Conservation (phyloP, 169 alveolate genomes). For the Cryptosporidium sp. region DNA sequence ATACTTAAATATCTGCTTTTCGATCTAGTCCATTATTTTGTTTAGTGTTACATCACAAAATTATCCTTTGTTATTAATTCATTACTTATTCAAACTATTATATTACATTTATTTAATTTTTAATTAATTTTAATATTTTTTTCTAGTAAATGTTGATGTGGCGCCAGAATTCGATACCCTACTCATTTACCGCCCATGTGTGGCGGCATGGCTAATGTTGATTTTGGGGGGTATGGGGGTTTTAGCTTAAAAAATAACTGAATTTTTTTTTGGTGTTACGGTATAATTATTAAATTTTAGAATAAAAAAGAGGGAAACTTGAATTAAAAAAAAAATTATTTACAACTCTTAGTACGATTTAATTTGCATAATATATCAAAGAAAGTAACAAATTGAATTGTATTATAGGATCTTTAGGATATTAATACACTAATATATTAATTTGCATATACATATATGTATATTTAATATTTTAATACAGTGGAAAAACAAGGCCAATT, state of each 20-base stretch:
- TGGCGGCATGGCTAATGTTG: not conserved
- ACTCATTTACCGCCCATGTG: not conserved
- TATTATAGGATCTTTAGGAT: not conserved
- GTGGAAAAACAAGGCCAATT: not conserved
- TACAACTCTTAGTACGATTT: not conserved
- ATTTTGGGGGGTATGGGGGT: slow-evolving; percentile 18
- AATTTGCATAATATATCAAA: not conserved
- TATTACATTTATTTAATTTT: not conserved
- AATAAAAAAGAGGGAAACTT: not conserved
- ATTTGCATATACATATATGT: too few species aligned
- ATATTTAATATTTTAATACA: too few species aligned
- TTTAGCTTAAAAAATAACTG: not conserved
- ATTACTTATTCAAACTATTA: not conserved
- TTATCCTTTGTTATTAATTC: not conserved
- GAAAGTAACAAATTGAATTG: not conserved
- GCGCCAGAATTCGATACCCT: not conserved
- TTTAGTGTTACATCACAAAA: not conserved
- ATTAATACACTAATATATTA: too few species aligned
- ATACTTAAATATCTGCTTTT: not conserved
- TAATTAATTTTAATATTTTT: not conserved
- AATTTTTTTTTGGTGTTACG: not conserved
- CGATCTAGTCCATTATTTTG: not conserved
- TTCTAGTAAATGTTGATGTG: not conserved
- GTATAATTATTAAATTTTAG: too few species aligned
- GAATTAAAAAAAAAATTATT: too few species aligned